phyloP scores from a whole-genome alignment of 1,139 yeast genomes.

The Yarrowia galli region DNA sequence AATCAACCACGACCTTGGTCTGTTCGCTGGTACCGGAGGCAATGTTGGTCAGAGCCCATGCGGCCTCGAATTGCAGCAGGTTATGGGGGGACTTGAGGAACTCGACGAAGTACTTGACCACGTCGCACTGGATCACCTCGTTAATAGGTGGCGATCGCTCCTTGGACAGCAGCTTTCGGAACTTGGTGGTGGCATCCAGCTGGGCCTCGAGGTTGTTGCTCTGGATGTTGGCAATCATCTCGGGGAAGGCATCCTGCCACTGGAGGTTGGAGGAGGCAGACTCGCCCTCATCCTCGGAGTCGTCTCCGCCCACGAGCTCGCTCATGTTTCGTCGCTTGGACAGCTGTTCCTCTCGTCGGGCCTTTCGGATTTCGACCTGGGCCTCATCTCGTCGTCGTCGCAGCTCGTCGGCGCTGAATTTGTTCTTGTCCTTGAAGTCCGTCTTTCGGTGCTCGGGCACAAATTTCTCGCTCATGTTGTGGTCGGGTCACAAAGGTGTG shows the following conservation, averaged over 20 bases:
- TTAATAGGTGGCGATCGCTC: constrained; percentile 99
- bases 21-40: constrained; percentile 91
- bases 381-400: constrained; percentile 98
- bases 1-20: constrained; percentile 84
- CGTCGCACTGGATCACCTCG: constrained; percentile 90
- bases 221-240: constrained; percentile 81
- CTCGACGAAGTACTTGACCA: constrained; percentile 86
- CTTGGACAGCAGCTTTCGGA: constrained; percentile 90
- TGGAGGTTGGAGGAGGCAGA: constrained; percentile 47
- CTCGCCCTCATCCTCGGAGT: constrained; percentile 59
- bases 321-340: constrained; percentile 88
- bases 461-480: constrained; percentile 52
- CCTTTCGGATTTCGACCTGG: constrained; percentile 95
- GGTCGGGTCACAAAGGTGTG: constrained; percentile 21
- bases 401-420: constrained; percentile 93
- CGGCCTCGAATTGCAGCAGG: constrained; percentile 94
- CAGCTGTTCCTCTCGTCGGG: constrained; percentile 92
- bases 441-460: constrained; percentile 98
- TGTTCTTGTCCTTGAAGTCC: constrained; percentile 91
- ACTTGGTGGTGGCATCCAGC: constrained; percentile 87
- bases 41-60: constrained; percentile 98
- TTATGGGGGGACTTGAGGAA: constrained; percentile 82
- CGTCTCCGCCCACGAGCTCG: constrained; percentile 53
- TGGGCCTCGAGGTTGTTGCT: constrained; percentile 82
- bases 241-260: constrained; percentile 76